phyloP scores from a whole-genome alignment of 345 rosid species.

The Aethionema arabicum region DNA sequence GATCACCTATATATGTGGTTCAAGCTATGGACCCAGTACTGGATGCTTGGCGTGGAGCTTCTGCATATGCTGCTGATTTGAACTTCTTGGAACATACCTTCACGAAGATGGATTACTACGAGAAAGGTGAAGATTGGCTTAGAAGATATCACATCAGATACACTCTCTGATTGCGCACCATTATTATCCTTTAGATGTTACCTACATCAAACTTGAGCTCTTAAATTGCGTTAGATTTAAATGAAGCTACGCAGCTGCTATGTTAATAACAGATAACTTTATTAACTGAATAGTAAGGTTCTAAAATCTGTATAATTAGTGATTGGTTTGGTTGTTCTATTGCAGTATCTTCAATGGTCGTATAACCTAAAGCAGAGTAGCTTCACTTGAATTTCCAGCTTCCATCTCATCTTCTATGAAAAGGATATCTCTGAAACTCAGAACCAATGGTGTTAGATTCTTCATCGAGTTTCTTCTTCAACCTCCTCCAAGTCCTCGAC shows the following conservation, averaged over 20 bases:
- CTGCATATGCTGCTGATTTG: slow-evolving; percentile 55
- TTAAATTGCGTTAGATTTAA: too few relatives aligned
- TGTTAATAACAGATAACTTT: too few relatives aligned
- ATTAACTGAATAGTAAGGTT: too few relatives aligned
- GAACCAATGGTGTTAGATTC: slow-evolving; percentile 72
- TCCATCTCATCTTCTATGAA: slow-evolving; percentile 53
- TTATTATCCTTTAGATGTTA: too few relatives aligned
- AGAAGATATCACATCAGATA: slow-evolving; percentile 64
- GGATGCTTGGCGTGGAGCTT: slow-evolving; percentile 99
- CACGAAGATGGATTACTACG: slow-evolving; percentile 65
- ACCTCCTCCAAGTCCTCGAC: slow-evolving; percentile 88
- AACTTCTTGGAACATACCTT: slow-evolving; percentile 64
- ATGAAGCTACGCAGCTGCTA: too few relatives aligned
- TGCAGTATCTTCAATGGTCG: too few relatives aligned
- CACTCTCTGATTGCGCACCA: slow-evolving; percentile 35
- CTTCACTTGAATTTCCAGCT: too few relatives aligned
- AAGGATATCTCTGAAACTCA: slow-evolving; percentile 64
- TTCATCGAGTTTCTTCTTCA: slow-evolving; percentile 82
- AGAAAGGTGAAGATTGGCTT: slow-evolving; percentile 97
- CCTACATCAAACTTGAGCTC: too few relatives aligned
- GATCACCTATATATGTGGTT: slow-evolving; percentile 60
- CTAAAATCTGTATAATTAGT: too few relatives aligned
- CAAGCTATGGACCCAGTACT: slow-evolving; percentile 76
- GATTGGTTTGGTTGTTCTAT: too few relatives aligned
- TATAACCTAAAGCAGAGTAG: too few relatives aligned